phyloP scores from a whole-genome alignment of 495 filamentous ascomycete genomes.

The Rusavskia elegans region DNA sequence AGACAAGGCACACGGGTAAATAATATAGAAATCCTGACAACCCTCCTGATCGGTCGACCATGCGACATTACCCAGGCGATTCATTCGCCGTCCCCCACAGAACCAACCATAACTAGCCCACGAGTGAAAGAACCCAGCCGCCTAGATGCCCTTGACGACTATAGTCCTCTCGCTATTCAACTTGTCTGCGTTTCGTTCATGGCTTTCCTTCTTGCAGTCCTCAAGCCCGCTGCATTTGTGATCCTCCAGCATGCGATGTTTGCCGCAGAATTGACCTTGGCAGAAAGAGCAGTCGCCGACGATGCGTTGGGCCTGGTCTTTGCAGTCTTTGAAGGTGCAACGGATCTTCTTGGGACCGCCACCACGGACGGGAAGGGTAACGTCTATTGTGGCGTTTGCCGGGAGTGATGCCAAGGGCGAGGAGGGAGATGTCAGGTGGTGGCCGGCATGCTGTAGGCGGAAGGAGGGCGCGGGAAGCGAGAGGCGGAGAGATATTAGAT shows the following conservation, averaged over 20 bases:
- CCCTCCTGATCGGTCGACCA: too few species aligned
- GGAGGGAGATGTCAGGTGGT: conserved; percentile 20
- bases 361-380: conserved; percentile 23
- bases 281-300: conserved; percentile 96
- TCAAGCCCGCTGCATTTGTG: conserved; percentile 90
- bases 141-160: conserved; percentile 46
- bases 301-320: conserved; percentile 68
- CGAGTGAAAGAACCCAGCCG: too few species aligned
- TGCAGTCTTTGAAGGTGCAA: conserved; percentile 83
- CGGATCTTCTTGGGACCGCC: conserved; percentile 60
- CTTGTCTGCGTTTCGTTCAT: conserved; percentile 83
- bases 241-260: conserved; percentile 82
- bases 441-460: conserved; percentile 21
- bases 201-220: conserved; percentile 90
- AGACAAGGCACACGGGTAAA: background rate
- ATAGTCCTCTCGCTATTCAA: conserved; percentile 76
- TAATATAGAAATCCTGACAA: background rate
- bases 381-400: conserved; percentile 21
- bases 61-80: too few species aligned
- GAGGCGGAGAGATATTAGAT: conserved; percentile 28
- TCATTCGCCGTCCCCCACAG: background rate
- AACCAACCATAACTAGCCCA: too few species aligned
- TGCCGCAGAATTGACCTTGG: conserved; percentile 80
- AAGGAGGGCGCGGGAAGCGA: conserved; percentile 20
- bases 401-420: conserved; percentile 9